phyloP scores from a whole-genome alignment of 306 rosid genomes.

The Ochetophila trinervis region DNA sequence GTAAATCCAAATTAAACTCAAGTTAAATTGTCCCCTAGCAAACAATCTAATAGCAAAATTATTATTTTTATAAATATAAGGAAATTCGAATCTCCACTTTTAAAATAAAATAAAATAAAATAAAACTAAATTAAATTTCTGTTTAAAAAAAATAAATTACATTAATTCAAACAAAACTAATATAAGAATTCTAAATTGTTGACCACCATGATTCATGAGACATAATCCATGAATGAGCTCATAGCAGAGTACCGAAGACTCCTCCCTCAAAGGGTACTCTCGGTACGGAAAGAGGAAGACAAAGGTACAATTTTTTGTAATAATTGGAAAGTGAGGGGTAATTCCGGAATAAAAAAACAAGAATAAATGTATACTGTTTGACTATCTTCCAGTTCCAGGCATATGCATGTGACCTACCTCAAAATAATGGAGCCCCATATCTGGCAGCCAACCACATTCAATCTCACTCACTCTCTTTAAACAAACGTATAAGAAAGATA shows the following conservation, averaged over 20 bases:
- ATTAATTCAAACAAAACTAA: no score
- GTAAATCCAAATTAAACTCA: no score
- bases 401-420: constrained; percentile 39
- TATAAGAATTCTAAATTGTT: no score
- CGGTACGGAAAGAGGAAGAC: constrained; percentile 19
- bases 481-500: not conserved
- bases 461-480: constrained; percentile 2
- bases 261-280: not conserved
- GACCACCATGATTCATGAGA: no score
- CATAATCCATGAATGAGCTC: no score
- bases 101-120: no score
- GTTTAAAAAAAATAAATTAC: no score
- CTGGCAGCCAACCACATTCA: constrained; percentile 27
- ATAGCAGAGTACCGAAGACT: not conserved
- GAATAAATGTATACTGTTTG: constrained; percentile 5
- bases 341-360: constrained; percentile 14
- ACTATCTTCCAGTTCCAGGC: constrained; percentile 28
- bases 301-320: not conserved
- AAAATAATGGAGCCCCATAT: constrained; percentile 32
- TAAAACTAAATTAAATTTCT: no score
- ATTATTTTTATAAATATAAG: no score
- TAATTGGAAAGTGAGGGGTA: constrained; percentile 9
- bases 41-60: no score
- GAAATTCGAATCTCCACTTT: no score
- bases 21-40: no score